These are phyloP conservation scores for Leptographium radiaticola DNA, from an alignment of 2,329 filamentous ascomycete genomes.

Conservation along the genomic window DNA sequence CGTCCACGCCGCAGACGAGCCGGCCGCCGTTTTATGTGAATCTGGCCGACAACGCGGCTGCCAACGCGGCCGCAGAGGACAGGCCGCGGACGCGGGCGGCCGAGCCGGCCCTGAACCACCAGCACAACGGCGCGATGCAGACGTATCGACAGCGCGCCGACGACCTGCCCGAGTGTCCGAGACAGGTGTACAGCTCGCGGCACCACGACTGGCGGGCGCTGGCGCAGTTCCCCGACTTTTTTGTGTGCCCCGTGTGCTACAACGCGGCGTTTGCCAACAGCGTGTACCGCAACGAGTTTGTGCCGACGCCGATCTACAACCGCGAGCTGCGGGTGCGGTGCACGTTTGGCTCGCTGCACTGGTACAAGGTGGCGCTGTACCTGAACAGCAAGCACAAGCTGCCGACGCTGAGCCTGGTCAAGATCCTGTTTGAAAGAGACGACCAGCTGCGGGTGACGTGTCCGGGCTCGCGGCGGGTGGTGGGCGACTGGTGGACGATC, in stretches of 20 bases:
- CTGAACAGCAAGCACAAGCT: constrained; percentile 60
- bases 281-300: constrained; percentile 54
- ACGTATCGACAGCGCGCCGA: constrained; percentile 41
- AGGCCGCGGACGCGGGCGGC: background rate
- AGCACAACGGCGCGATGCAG: background rate
- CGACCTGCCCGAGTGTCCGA: constrained; percentile 56
- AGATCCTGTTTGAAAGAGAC: constrained; percentile 49
- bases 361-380: constrained; percentile 76
- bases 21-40: constrained; percentile 6
- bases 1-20: background rate
- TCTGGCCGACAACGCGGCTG: too few relatives aligned
- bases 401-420: constrained; percentile 54
- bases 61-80: too few relatives aligned
- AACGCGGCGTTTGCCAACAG: constrained; percentile 54
- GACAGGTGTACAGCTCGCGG: constrained; percentile 46
- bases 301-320: constrained; percentile 44
- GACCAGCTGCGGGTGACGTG: constrained; percentile 43
- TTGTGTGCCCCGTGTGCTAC: constrained; percentile 76
- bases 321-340: constrained; percentile 51
- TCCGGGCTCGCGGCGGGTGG: constrained; percentile 38
- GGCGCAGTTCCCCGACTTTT: constrained; percentile 55
- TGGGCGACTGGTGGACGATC: constrained; percentile 64
- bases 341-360: constrained; percentile 64
- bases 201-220: constrained; percentile 59
- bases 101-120: background rate